Evolutionary conservation across 345 rosid species (phyloP).

Genomic region (Hevea brasiliensis): DNA sequence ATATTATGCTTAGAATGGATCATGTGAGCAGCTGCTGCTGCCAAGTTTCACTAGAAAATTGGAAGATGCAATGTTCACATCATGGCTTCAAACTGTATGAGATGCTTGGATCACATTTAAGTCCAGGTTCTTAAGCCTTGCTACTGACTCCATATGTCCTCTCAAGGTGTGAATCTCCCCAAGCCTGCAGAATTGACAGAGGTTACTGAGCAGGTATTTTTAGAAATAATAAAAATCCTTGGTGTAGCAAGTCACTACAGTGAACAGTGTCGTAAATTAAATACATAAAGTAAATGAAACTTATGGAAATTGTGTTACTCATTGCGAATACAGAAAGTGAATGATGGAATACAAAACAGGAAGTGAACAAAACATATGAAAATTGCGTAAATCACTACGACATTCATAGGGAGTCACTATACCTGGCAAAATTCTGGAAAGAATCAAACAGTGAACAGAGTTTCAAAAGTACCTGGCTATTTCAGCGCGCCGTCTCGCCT

Average conservation of each 20-base stretch:
- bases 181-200: conserved; percentile 47
- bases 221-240: too few relatives aligned
- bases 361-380: too few relatives aligned
- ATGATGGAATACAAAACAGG: too few relatives aligned
- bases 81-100: conserved; percentile 60
- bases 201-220: not conserved
- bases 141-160: conserved; percentile 83
- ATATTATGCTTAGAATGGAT: conserved; percentile 6
- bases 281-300: too few relatives aligned
- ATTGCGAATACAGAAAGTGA: too few relatives aligned
- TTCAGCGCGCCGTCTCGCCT: conserved; percentile 90
- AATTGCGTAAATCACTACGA: too few relatives aligned
- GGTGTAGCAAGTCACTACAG: too few relatives aligned
- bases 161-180: conserved; percentile 74
- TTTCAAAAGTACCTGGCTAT: conserved; percentile 61
- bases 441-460: not conserved
- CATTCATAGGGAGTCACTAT: too few relatives aligned
- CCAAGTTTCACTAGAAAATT: conserved; percentile 11
- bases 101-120: conserved; percentile 52
- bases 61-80: conserved; percentile 1
- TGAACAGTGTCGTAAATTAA: too few relatives aligned
- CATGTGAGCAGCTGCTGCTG: conserved; percentile 6
- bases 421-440: not conserved
- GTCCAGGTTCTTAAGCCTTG: conserved; percentile 82
- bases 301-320: too few relatives aligned